phyloP scores from a whole-genome alignment of 352 stramenopile species.

The Phytopythium chamaehyphon region DNA sequence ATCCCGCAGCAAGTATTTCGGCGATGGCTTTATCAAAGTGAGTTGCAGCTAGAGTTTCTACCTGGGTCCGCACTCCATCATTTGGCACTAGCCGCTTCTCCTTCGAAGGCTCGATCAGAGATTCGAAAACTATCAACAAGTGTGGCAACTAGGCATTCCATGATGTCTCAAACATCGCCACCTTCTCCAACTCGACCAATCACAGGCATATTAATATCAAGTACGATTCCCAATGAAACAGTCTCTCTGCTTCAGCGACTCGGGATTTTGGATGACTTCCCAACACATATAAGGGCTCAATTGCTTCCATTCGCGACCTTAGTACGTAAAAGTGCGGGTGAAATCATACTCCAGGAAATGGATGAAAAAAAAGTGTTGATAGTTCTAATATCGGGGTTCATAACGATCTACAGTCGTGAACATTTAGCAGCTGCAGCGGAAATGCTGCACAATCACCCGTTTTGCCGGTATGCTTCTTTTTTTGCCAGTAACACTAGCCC shows the following conservation, averaged over 20 bases:
- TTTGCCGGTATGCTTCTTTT: slow-evolving; percentile 42
- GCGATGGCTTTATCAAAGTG: slow-evolving; percentile 36
- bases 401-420: slow-evolving; percentile 62
- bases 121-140: background rate
- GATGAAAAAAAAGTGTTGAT: slow-evolving; percentile 29
- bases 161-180: background rate
- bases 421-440: slow-evolving; percentile 48
- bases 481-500: slow-evolving; percentile 22
- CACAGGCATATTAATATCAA: background rate
- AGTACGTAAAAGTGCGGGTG: slow-evolving; percentile 32
- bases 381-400: slow-evolving; percentile 42
- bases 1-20: slow-evolving; percentile 32
- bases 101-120: background rate
- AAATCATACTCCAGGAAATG: slow-evolving; percentile 55
- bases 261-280: slow-evolving; percentile 27
- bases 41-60: slow-evolving; percentile 27
- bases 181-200: background rate
- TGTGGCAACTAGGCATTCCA: background rate
- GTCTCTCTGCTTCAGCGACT: slow-evolving; percentile 36
- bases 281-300: slow-evolving; percentile 35
- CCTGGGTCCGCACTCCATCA: slow-evolving; percentile 33
- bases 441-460: slow-evolving; percentile 59
- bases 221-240: slow-evolving; percentile 13
- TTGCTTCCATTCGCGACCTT: slow-evolving; percentile 27
- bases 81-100: slow-evolving; percentile 15